Evolutionary conservation across 257 asterid genomes (phyloP).

Genomic region (Agastache rugosa): DNA sequence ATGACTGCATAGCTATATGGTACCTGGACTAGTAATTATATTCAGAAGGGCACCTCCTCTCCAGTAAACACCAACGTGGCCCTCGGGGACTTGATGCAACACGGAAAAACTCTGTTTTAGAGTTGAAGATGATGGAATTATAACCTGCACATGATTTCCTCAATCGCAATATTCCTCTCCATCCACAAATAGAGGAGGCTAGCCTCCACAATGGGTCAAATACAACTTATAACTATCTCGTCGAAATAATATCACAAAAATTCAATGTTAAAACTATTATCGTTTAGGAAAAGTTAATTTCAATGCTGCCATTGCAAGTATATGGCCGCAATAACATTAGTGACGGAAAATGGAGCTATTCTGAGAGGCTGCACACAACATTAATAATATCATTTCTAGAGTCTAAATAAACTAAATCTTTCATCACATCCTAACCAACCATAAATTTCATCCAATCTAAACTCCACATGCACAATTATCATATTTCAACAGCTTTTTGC

Average conservation of each 20-base stretch:
- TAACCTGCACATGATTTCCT: slow-evolving; percentile 52
- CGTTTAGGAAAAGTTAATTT: neutral
- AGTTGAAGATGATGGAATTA: slow-evolving; percentile 58
- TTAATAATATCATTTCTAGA: neutral
- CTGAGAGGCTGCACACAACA: slow-evolving; percentile 10
- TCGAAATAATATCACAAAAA: neutral
- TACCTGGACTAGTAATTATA: slow-evolving; percentile 86
- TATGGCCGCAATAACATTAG: slow-evolving; percentile 1
- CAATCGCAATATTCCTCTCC: slow-evolving; percentile 22
- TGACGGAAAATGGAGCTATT: neutral
- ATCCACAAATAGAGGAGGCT: slow-evolving; percentile 24
- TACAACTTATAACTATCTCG: neutral
- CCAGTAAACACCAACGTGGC: slow-evolving; percentile 98
- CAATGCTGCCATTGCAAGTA: neutral
- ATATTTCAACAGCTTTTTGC: neutral
- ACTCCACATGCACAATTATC: slow-evolving; percentile 4
- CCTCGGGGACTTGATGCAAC: slow-evolving; percentile 99
- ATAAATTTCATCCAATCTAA: slow-evolving; percentile 11
- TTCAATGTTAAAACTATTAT: neutral
- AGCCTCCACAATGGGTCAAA: slow-evolving; percentile 5
- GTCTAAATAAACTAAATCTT: neutral
- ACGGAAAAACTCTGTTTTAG: slow-evolving; percentile 56
- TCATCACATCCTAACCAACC: neutral
- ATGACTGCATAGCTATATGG: neutral
- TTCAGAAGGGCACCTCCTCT: slow-evolving; percentile 97